Evolutionary conservation across 768 basidiomycete genomes (phyloP).

Genomic region (Russula sp.): DNA sequence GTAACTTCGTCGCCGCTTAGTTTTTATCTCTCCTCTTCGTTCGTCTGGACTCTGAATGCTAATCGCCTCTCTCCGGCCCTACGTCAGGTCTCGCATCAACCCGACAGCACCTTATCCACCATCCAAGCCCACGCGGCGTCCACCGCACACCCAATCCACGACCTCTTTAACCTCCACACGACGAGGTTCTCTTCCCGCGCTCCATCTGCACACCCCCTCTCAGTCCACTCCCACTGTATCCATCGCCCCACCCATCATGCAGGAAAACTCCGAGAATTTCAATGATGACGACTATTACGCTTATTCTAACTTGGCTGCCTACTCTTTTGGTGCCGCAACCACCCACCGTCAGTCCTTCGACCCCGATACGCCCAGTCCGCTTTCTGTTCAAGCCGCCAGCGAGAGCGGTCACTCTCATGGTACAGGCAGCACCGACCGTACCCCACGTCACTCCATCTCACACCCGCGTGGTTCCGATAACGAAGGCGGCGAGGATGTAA

Average conservation of each 20-base stretch:
- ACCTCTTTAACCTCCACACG: conserved; percentile 25
- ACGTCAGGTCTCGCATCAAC: conserved; percentile 13
- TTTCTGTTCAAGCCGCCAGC: conserved; percentile 23
- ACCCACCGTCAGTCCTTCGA: conserved; percentile 25
- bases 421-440: conserved; percentile 32
- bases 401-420: conserved; percentile 19
- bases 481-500: conserved; percentile 29
- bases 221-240: conserved; percentile 19
- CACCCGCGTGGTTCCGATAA: conserved; percentile 28
- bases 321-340: conserved; percentile 35
- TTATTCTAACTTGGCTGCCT: conserved; percentile 36
- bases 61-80: background rate
- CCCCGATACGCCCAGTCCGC: conserved; percentile 32
- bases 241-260: conserved; percentile 18
- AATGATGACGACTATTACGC: conserved; percentile 22
- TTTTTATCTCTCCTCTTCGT: background rate
- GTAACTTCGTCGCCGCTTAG: background rate
- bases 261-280: conserved; percentile 20
- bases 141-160: conserved; percentile 19
- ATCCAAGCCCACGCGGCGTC: conserved; percentile 21
- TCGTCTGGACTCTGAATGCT: conserved; percentile 7
- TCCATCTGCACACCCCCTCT: conserved; percentile 24
- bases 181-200: conserved; percentile 27
- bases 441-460: conserved; percentile 40
- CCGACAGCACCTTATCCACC: conserved; percentile 22